phyloP scores from a whole-genome alignment of 2,329 filamentous ascomycete species.

The Fusarium pseudonygamai region DNA sequence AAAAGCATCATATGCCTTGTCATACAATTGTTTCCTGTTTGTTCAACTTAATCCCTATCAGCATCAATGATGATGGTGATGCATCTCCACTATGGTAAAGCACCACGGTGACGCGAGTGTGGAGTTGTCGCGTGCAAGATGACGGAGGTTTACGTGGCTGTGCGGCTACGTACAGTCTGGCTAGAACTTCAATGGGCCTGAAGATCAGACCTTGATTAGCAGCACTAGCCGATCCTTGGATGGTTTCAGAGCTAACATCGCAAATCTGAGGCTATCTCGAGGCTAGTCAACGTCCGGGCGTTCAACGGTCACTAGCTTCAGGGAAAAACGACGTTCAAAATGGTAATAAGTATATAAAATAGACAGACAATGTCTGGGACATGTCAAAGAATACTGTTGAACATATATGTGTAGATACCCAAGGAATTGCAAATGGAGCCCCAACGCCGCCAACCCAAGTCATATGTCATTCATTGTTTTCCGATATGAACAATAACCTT shows the following conservation, averaged over 20 bases:
- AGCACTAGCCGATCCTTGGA: conserved; percentile 11
- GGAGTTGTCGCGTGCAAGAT: not conserved
- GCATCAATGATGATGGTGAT: not conserved
- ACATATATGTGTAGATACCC: conserved; percentile 1
- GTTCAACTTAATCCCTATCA: not conserved
- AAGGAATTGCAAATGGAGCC: conserved; percentile 10
- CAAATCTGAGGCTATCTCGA: conserved; percentile 3
- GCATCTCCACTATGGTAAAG: not conserved
- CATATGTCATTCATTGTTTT: conserved; percentile 13
- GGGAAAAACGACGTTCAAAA: not conserved
- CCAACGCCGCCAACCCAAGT: conserved; percentile 23
- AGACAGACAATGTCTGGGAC: conserved; percentile 5
- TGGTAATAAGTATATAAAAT: conserved; percentile 22
- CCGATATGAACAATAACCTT: not conserved
- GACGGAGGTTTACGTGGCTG: conserved; percentile 15
- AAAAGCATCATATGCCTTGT: no score
- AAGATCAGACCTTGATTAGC: conserved; percentile 2
- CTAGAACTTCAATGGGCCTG: not conserved
- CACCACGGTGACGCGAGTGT: not conserved
- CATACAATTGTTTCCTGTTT: not conserved
- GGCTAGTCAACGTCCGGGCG: conserved; percentile 2
- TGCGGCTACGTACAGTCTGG: not conserved
- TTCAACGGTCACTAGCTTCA: conserved; percentile 6
- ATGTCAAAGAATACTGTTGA: conserved; percentile 15
- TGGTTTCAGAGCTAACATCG: conserved; percentile 3